Evolutionary conservation across 140 eudicot genomes (phyloP).

Genomic region (Erigeron philadelphicus): DNA sequence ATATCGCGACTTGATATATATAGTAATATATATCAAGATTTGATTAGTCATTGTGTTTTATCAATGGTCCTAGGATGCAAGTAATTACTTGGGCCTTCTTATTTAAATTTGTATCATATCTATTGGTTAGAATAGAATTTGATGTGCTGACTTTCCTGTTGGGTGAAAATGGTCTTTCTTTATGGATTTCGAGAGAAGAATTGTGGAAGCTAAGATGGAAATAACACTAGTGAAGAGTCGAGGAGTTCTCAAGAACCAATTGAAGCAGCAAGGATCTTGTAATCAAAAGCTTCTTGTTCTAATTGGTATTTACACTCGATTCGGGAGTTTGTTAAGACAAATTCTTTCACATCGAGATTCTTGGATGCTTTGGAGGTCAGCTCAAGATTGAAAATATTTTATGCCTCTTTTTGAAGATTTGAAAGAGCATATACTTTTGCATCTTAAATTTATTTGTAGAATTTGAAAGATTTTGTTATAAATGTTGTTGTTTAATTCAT

Average conservation of each 20-base stretch:
- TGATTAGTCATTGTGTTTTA: no score
- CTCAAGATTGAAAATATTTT: constrained; percentile 11
- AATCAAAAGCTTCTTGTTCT: constrained; percentile 69
- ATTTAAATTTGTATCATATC: neutral
- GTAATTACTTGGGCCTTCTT: constrained; percentile 33
- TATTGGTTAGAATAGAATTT: neutral
- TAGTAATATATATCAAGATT: no score
- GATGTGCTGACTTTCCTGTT: neutral
- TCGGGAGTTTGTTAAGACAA: constrained; percentile 60
- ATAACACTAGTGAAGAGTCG: constrained; percentile 86
- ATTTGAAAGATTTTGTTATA: no score
- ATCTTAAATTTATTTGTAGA: no score
- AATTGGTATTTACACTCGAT: constrained; percentile 90
- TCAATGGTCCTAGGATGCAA: constrained; percentile 83
- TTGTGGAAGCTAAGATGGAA: constrained; percentile 95
- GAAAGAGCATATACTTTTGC: no score
- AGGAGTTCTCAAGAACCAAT: constrained; percentile 59
- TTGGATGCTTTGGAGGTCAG: constrained; percentile 12
- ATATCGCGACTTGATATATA: no score
- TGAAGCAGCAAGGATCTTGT: constrained; percentile 44
- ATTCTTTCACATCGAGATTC: constrained; percentile 62
- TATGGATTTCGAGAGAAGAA: constrained; percentile 61
- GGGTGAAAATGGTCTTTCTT: neutral
- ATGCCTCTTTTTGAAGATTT: neutral
- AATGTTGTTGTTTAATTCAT: no score